phyloP scores from a whole-genome alignment of 306 rosid species.

The Hylodesmum podocarpum region DNA sequence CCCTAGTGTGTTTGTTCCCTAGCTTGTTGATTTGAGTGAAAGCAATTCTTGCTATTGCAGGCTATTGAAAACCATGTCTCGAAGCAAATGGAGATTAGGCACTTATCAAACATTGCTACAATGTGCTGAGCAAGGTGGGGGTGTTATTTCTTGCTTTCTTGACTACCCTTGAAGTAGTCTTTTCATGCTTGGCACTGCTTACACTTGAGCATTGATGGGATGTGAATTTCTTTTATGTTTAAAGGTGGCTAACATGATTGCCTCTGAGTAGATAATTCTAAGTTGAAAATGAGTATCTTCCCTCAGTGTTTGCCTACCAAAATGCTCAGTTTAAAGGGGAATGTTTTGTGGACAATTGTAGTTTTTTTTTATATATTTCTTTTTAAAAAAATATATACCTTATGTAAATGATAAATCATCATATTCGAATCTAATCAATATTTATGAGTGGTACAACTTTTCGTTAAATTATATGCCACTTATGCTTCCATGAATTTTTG shows the following conservation, averaged over 20 bases:
- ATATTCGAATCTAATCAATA: no score
- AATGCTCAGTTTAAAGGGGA: not conserved
- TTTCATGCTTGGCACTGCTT: slow-evolving; percentile 30
- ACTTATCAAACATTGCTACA: not conserved
- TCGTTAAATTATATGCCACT: no score
- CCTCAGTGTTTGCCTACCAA: not conserved
- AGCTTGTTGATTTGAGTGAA: not conserved
- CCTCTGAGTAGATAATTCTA: not conserved
- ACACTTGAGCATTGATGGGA: slow-evolving; percentile 28
- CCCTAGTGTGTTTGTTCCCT: not conserved
- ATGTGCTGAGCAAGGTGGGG: not conserved
- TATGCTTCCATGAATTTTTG: no score
- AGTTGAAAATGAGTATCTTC: not conserved
- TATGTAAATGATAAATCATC: no score
- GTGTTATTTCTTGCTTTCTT: not conserved
- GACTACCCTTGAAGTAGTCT: slow-evolving; percentile 22
- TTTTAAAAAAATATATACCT: no score
- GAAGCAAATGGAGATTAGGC: not conserved
- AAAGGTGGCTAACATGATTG: slow-evolving; percentile 6
- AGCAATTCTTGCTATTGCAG: not conserved
- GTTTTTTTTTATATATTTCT: no score
- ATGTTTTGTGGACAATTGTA: not conserved
- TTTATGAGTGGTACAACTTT: no score
- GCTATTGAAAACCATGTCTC: not conserved
- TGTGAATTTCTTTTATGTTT: slow-evolving; percentile 18